Evolutionary conservation across 345 rosid species (phyloP).

Genomic region (Gossypium arboreum): DNA sequence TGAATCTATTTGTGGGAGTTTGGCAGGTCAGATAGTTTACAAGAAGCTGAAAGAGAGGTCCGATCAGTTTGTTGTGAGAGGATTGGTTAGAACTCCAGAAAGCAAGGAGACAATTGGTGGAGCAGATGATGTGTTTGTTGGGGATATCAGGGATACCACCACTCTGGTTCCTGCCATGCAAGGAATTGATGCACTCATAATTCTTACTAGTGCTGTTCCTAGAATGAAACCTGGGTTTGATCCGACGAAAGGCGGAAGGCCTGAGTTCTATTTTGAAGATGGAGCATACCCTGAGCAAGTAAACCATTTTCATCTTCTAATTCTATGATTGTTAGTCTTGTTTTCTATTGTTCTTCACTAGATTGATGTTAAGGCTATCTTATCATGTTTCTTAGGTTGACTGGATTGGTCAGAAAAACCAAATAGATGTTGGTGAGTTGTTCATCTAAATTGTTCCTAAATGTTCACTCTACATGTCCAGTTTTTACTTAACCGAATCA

Average conservation of each 20-base stretch:
- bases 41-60: conserved; percentile 83
- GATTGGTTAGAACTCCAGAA: conserved; percentile 81
- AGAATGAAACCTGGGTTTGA: conserved; percentile 82
- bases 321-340: neutral
- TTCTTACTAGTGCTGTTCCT: conserved; percentile 90
- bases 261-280: conserved; percentile 88
- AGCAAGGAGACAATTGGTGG: conserved; percentile 84
- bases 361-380: conserved; percentile 14
- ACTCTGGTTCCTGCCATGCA: conserved; percentile 57
- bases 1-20: neutral
- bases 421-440: conserved; percentile 82
- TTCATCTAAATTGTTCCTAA: conserved; percentile 5
- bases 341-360: conserved; percentile 4
- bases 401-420: conserved; percentile 99
- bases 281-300: conserved; percentile 96
- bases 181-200: conserved; percentile 70
- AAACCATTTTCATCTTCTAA: neutral
- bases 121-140: conserved; percentile 63
- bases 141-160: conserved; percentile 63
- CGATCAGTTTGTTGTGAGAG: conserved; percentile 60
- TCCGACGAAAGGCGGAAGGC: conserved; percentile 79
- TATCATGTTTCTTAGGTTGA: conserved; percentile 55
- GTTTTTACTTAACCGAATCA: conserved; percentile 13
- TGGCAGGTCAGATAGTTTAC: conserved; percentile 78
- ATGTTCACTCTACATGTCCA: conserved; percentile 8